phyloP scores from a whole-genome alignment of 2,329 filamentous ascomycete genomes.

The Daldinia sp. region DNA sequence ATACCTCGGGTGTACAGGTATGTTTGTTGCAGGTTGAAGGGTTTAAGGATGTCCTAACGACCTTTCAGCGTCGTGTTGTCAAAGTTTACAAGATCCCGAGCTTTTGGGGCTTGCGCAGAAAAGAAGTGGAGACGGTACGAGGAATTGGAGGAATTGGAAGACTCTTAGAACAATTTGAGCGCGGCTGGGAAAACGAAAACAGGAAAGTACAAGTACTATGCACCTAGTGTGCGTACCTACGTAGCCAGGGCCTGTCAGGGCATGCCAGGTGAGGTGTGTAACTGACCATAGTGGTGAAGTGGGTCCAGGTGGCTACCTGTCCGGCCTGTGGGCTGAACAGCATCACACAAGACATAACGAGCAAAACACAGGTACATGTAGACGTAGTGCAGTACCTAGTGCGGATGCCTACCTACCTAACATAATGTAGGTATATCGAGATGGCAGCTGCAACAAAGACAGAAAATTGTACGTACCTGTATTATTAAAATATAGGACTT shows the following conservation, averaged over 20 bases:
- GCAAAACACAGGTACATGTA: background rate
- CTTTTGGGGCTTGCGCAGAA: conserved; percentile 46
- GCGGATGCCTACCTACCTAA: background rate
- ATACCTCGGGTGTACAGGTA: conserved; percentile 31
- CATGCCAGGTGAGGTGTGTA: background rate
- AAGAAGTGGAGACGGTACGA: conserved; percentile 43
- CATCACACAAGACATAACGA: background rate
- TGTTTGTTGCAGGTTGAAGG: conserved; percentile 31
- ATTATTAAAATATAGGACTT: background rate
- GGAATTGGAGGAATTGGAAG: conserved; percentile 30
- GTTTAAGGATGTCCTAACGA: conserved; percentile 22
- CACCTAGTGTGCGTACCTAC: too few species aligned
- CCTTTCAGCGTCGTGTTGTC: conserved; percentile 45
- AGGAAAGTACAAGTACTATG: conserved; percentile 5
- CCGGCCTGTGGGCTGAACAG: conserved; percentile 12
- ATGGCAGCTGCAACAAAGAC: background rate
- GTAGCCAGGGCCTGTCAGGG: background rate
- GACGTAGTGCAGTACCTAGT: background rate
- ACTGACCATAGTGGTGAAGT: background rate
- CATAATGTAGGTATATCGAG: background rate
- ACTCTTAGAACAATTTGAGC: conserved; percentile 9
- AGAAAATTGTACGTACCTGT: conserved; percentile 2
- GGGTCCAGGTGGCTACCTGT: conserved; percentile 14
- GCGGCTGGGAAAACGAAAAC: conserved; percentile 20
- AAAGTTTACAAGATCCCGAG: conserved; percentile 48